phyloP scores from a whole-genome alignment of 2,329 filamentous ascomycete species.

The Phaeosphaeriaceae sp. region DNA sequence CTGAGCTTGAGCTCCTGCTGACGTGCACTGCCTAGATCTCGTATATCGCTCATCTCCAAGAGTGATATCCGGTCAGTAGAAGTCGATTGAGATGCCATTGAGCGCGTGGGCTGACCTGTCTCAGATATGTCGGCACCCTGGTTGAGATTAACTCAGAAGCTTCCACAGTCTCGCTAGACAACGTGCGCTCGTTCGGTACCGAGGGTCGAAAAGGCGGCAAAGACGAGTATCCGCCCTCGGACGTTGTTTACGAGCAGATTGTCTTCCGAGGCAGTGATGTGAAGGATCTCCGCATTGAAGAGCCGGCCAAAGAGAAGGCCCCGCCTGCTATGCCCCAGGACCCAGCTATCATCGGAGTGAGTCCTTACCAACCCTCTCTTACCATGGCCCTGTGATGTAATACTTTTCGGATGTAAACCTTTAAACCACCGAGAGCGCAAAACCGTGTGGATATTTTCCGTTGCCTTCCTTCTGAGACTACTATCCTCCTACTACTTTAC shows the following conservation, averaged over 20 bases:
- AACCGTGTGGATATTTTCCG: constrained; percentile 94
- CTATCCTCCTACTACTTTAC: constrained; percentile 19
- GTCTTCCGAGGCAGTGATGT: constrained; percentile 98
- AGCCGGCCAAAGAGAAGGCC: constrained; percentile 73
- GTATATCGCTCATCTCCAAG: constrained; percentile 96
- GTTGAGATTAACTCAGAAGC: constrained; percentile 98
- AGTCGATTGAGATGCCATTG: constrained; percentile 21
- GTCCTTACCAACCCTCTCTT: constrained; percentile 54
- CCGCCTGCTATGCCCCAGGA: constrained; percentile 85
- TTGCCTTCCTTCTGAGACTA: constrained; percentile 99
- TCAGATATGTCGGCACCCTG: constrained; percentile 90
- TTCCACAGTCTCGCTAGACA: constrained; percentile 94
- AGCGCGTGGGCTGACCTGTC: constrained; percentile 21
- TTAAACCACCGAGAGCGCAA: constrained; percentile 90
- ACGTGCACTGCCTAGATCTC: constrained; percentile 66
- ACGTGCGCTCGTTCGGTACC: constrained; percentile 92
- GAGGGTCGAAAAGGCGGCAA: constrained; percentile 84
- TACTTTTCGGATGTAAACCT: constrained; percentile 95
- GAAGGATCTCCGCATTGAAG: constrained; percentile 94
- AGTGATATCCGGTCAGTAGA: constrained; percentile 87
- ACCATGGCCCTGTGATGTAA: constrained; percentile 76
- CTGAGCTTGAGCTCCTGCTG: constrained; percentile 42
- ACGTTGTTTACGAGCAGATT: constrained; percentile 96
- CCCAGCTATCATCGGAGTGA: constrained; percentile 95
- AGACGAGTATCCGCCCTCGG: constrained; percentile 82